These are phyloP conservation scores for Saitoella complicata DNA, from an alignment of 805 yeast genomes.

Conservation along the genomic window DNA sequence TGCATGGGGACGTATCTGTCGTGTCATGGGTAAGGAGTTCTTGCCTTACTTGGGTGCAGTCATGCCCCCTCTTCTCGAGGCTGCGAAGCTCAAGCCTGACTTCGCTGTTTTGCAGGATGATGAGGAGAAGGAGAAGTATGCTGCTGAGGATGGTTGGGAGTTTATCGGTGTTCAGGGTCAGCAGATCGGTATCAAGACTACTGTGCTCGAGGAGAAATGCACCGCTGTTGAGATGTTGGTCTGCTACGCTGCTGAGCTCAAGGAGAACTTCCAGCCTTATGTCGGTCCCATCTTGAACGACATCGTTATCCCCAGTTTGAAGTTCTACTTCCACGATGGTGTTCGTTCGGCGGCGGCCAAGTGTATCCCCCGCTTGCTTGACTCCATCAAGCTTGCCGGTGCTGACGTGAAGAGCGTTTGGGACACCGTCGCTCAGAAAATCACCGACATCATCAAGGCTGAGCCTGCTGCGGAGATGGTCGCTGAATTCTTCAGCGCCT, in stretches of 20 bases:
- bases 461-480: slow-evolving; percentile 77
- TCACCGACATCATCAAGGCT: slow-evolving; percentile 47
- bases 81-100: slow-evolving; percentile 83
- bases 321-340: slow-evolving; percentile 83
- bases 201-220: slow-evolving; percentile 85
- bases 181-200: slow-evolving; percentile 86
- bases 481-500: slow-evolving; percentile 58
- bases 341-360: slow-evolving; percentile 85
- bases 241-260: slow-evolving; percentile 69
- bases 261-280: slow-evolving; percentile 68
- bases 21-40: slow-evolving; percentile 70
- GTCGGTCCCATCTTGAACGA: slow-evolving; percentile 63
- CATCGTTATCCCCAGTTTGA: slow-evolving; percentile 74
- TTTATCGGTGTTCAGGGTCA: slow-evolving; percentile 82
- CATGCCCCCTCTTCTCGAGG: slow-evolving; percentile 70
- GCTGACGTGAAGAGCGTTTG: slow-evolving; percentile 39
- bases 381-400: slow-evolving; percentile 36
- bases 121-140: slow-evolving; percentile 65
- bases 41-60: slow-evolving; percentile 70
- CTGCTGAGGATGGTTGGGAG: slow-evolving; percentile 86
- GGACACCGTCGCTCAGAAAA: slow-evolving; percentile 49
- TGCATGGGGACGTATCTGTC: slow-evolving; percentile 91
- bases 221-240: slow-evolving; percentile 78
- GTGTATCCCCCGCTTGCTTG: slow-evolving; percentile 60
- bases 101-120: slow-evolving; percentile 76